phyloP scores from a whole-genome alignment of 2,329 filamentous ascomycete species.

The Aureobasidium sp. region DNA sequence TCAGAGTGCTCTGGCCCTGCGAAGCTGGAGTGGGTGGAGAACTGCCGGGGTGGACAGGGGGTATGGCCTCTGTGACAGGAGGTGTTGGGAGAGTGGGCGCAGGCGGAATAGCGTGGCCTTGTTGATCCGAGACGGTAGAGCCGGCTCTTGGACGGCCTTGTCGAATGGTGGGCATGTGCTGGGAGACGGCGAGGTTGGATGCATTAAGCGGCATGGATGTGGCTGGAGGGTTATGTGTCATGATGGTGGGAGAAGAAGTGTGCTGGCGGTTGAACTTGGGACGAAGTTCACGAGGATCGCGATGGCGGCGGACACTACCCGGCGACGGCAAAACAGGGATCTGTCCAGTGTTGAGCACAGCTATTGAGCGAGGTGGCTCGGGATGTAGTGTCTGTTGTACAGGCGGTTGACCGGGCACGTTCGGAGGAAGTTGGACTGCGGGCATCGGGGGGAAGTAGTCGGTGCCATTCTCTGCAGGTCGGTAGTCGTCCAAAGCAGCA shows the following conservation, averaged over 20 bases:
- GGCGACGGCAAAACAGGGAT: conserved; percentile 75
- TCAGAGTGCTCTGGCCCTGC: conserved; percentile 15
- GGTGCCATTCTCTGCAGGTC: conserved; percentile 59
- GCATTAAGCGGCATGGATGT: conserved; percentile 18
- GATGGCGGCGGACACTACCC: conserved; percentile 47
- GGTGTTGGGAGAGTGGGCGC: conserved; percentile 50
- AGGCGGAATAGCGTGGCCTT: conserved; percentile 29
- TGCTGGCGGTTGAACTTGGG: conserved; percentile 61
- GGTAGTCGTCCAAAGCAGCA: conserved; percentile 52
- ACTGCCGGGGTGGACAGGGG: conserved; percentile 19
- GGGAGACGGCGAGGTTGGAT: conserved; percentile 33
- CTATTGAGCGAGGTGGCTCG: conserved; percentile 58
- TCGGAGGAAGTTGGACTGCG: conserved; percentile 31
- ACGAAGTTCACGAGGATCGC: conserved; percentile 29
- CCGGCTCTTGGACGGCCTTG: conserved; percentile 28
- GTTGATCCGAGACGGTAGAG: conserved; percentile 34
- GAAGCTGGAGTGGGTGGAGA: conserved; percentile 24
- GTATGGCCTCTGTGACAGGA: conserved; percentile 31
- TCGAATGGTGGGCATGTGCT: conserved; percentile 23
- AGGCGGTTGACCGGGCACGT: conserved; percentile 27
- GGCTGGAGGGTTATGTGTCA: conserved; percentile 35
- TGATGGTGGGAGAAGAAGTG: conserved; percentile 70
- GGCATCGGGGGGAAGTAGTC: conserved; percentile 79
- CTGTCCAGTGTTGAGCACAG: conserved; percentile 75
- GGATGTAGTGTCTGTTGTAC: conserved; percentile 31